phyloP scores from a whole-genome alignment of 1,284 basidiomycete species.

The Malassezia restricta region DNA sequence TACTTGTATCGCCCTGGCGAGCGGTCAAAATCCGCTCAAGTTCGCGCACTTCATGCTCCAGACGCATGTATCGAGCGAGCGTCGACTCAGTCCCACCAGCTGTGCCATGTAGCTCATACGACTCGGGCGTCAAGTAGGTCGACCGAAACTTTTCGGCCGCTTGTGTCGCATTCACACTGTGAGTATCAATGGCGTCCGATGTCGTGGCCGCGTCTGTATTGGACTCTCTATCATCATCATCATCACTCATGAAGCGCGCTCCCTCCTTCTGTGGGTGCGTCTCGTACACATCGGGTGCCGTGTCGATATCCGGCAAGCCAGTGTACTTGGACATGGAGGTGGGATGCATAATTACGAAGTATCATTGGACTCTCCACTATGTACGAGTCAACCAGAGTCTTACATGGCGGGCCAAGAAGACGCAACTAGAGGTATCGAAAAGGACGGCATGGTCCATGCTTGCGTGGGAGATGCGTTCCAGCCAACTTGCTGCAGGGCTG shows the following conservation, averaged over 20 bases:
- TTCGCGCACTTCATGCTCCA: constrained; percentile 3
- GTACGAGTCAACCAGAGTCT: no score
- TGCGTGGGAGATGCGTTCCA: no score
- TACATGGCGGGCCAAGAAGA: no score
- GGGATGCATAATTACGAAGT: neutral
- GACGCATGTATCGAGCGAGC: constrained; percentile 2
- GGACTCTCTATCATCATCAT: neutral
- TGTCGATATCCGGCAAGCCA: constrained; percentile 20
- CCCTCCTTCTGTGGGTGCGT: neutral
- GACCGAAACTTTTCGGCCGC: neutral
- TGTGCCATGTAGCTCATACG: neutral
- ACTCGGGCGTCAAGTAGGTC: neutral
- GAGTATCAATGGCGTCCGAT: neutral
- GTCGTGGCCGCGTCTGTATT: neutral
- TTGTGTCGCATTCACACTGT: neutral
- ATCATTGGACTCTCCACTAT: no score
- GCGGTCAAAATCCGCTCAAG: neutral
- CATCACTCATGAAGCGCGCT: neutral
- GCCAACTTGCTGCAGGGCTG: no score
- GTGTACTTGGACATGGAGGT: constrained; percentile 19
- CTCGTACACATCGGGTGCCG: constrained; percentile 16
- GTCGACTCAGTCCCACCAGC: neutral
- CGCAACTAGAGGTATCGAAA: no score
- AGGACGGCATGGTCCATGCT: no score
- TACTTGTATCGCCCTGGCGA: neutral